Evolutionary conservation across 78 protist genomes (phyloP).

Genomic region (Tieghemostelium lacteum): DNA sequence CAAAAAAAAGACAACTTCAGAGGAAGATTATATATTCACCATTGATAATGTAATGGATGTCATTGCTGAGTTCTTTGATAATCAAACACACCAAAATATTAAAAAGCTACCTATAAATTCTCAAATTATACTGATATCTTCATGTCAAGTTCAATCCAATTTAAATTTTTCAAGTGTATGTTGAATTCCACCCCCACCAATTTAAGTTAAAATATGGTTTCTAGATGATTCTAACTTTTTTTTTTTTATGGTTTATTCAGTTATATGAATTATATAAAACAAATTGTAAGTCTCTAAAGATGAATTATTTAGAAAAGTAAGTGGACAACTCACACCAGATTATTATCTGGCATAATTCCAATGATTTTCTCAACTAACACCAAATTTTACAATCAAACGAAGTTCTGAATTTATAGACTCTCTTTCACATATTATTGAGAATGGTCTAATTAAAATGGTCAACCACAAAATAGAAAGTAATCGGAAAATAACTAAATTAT

Average conservation of each 20-base stretch:
- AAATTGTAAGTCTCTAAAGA: constrained; percentile 4
- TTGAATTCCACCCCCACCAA: background rate
- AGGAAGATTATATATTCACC: background rate
- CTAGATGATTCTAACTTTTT: no score
- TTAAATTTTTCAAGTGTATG: constrained; percentile 1
- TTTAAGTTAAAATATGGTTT: background rate
- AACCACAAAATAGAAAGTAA: background rate
- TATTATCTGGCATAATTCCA: no score
- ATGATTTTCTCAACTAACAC: background rate
- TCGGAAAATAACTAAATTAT: background rate
- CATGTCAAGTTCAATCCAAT: background rate
- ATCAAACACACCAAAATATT: background rate
- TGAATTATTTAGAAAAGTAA: constrained; percentile 31
- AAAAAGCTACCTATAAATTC: constrained; percentile 26
- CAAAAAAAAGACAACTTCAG: background rate
- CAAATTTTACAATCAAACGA: background rate
- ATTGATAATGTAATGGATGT: constrained; percentile 27
- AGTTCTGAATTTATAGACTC: background rate
- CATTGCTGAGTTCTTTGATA: constrained; percentile 5
- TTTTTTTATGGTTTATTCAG: background rate
- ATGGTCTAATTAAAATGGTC: constrained; percentile 1
- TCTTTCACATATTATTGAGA: background rate
- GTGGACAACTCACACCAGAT: no score
- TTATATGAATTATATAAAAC: constrained; percentile 5
- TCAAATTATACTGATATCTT: constrained; percentile 7